Conservation (phyloP, 108 stramenopile genomes). For the Cyclostephanos tholiformis region DNA sequence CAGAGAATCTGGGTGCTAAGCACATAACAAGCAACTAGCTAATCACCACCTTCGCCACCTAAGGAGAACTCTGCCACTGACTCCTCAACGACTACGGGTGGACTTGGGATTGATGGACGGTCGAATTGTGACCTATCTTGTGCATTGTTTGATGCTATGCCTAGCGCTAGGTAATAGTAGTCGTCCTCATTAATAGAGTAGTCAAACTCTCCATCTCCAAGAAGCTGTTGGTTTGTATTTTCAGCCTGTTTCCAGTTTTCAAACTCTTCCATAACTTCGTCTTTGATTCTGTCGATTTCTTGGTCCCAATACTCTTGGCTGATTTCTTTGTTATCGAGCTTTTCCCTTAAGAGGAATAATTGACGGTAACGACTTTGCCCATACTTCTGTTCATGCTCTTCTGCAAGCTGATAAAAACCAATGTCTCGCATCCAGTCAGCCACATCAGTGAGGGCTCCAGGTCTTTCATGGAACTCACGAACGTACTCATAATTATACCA, state of each 20-base stretch:
- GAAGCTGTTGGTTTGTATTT: conserved; percentile 10
- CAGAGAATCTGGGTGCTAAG: neutral
- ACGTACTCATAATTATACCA: conserved; percentile 85
- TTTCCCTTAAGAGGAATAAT: conserved; percentile 33
- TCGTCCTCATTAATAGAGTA: conserved; percentile 42
- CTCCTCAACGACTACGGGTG: conserved; percentile 37
- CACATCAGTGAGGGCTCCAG: conserved; percentile 54
- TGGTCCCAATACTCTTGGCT: conserved; percentile 43
- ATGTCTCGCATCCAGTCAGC: conserved; percentile 64
- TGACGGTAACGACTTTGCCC: conserved; percentile 55
- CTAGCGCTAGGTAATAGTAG: conserved; percentile 46
- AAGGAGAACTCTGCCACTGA: conserved; percentile 43
- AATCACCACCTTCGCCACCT: conserved; percentile 22
- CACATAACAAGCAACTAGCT: neutral
- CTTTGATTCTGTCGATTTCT: conserved; percentile 45
- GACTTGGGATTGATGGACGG: conserved; percentile 30
- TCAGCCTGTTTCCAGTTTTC: conserved; percentile 36
- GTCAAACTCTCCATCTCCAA: conserved; percentile 45
- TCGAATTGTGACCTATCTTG: conserved; percentile 24
- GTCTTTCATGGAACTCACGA: conserved; percentile 61
- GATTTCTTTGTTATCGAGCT: conserved; percentile 47
- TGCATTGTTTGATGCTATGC: conserved; percentile 27
- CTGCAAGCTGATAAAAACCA: conserved; percentile 76
- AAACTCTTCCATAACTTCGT: conserved; percentile 42
- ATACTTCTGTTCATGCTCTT: conserved; percentile 86